These are phyloP conservation scores for Pezicula neosporulosa DNA, from an alignment of 2,329 filamentous ascomycete genomes.

Conservation along the genomic window DNA sequence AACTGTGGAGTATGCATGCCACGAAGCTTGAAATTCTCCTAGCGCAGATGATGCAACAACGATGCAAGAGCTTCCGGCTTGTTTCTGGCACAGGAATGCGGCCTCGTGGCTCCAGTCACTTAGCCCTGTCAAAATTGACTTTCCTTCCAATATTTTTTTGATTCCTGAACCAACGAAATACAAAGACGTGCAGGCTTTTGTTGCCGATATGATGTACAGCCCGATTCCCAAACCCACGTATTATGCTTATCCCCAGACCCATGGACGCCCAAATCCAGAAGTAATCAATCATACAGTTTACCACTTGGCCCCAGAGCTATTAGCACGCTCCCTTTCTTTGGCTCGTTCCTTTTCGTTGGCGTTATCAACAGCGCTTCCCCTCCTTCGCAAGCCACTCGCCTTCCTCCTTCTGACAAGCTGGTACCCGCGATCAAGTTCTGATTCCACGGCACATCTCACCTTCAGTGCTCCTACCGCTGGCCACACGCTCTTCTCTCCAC, in stretches of 20 bases:
- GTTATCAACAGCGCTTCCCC: slow-evolving; percentile 27
- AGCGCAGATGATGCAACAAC: too few relatives aligned
- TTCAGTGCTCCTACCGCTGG: slow-evolving; percentile 79
- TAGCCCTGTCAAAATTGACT: not conserved
- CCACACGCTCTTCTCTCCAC: slow-evolving; percentile 88
- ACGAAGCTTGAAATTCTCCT: too few relatives aligned
- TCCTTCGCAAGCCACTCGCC: slow-evolving; percentile 26
- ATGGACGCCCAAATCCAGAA: not conserved
- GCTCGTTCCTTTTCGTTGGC: slow-evolving; percentile 18
- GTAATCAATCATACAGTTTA: slow-evolving; percentile 1
- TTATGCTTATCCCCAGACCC: not conserved
- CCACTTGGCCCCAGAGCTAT: slow-evolving; percentile 22
- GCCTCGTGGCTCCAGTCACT: too few relatives aligned
- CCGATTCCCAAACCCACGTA: not conserved
- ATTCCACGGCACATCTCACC: slow-evolving; percentile 80
- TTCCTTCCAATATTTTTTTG: not conserved
- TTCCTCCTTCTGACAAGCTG: slow-evolving; percentile 64
- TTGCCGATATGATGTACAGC: too few relatives aligned
- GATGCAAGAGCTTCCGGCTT: too few relatives aligned
- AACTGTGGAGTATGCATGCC: too few relatives aligned
- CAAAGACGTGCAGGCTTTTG: too few relatives aligned
- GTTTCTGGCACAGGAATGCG: too few relatives aligned
- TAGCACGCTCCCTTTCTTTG: slow-evolving; percentile 23
- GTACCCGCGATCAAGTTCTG: slow-evolving; percentile 83
- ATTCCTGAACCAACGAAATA: too few relatives aligned